These are phyloP conservation scores for Gastrolobium villosum DNA, from an alignment of 306 rosid species.

Conservation along the genomic window DNA sequence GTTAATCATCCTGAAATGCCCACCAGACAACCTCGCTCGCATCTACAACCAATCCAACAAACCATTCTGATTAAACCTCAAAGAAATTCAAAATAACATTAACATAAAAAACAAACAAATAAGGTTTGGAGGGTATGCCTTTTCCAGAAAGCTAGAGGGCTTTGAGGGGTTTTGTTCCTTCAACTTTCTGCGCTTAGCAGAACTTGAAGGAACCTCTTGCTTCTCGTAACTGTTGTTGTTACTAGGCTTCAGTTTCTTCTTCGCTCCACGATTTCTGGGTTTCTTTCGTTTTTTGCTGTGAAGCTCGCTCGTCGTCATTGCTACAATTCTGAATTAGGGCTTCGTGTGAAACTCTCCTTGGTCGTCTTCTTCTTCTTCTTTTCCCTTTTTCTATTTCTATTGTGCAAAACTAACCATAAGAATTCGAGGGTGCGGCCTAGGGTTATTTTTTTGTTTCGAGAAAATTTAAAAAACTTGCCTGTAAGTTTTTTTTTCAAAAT, in stretches of 20 bases:
- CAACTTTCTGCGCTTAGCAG: conserved; percentile 49
- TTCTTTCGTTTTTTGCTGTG: conserved; percentile 67
- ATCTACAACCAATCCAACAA: conserved; percentile 60
- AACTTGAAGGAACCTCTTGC: conserved; percentile 26
- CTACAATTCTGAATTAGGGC: background rate
- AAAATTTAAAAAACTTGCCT: too few species aligned
- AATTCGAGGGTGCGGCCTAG: background rate
- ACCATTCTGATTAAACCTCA: conserved; percentile 1
- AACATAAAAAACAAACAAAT: background rate
- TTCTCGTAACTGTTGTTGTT: background rate
- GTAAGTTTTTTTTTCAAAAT: too few species aligned
- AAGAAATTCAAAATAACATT: background rate
- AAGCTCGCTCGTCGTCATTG: conserved; percentile 54
- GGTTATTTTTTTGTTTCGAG: background rate
- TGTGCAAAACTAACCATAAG: background rate
- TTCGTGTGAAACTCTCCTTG: background rate
- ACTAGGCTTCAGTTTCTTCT: conserved; percentile 15
- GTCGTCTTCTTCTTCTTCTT: background rate
- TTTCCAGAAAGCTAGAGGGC: conserved; percentile 71
- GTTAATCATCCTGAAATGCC: conserved; percentile 95
- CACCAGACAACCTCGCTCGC: conserved; percentile 89
- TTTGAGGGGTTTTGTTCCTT: conserved; percentile 46
- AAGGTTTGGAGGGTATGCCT: conserved; percentile 49
- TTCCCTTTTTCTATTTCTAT: background rate
- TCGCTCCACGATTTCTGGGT: conserved; percentile 35